Percentiles rank a stretch among this genome's conserved stretches.
Evolutionary conservation across 2,329 filamentous ascomycete species (phyloP).

Genomic region (Talaromyces sp.): DNA sequence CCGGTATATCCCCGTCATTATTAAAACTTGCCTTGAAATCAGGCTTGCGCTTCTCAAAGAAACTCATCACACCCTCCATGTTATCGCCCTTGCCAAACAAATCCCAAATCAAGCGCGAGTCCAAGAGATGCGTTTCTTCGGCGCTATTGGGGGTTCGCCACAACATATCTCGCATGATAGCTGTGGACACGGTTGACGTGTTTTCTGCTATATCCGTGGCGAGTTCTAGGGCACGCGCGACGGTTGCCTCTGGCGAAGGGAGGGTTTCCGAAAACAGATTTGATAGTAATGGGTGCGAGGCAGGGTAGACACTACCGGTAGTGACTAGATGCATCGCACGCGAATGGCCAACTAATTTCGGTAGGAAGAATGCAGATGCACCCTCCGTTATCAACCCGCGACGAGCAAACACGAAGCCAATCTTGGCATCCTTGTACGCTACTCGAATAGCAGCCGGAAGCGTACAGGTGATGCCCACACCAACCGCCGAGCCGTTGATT

Average conservation of each 20-base stretch:
- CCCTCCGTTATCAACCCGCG: constrained; percentile 71
- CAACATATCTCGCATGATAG: constrained; percentile 70
- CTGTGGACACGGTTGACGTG: constrained; percentile 61
- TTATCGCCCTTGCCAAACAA: constrained; percentile 52
- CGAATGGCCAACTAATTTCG: constrained; percentile 59
- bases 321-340: constrained; percentile 42
- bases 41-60: constrained; percentile 61
- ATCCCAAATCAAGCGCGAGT: constrained; percentile 46
- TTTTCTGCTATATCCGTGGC: constrained; percentile 66
- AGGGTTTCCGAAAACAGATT: constrained; percentile 66
- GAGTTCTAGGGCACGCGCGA: constrained; percentile 63
- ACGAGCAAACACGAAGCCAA: constrained; percentile 71
- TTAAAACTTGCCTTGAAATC: constrained; percentile 52
- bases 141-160: constrained; percentile 54
- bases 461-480: constrained; percentile 59
- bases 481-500: constrained; percentile 56
- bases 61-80: constrained; percentile 60
- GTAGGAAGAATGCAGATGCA: constrained; percentile 68
- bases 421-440: constrained; percentile 57
- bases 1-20: constrained; percentile 14
- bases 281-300: constrained; percentile 50
- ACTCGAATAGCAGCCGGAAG: constrained; percentile 57
- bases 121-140: constrained; percentile 68
- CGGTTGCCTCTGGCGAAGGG: constrained; percentile 56
- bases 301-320: constrained; percentile 61